Evolutionary conservation across 2,329 filamentous ascomycete genomes (phyloP), one percentile per base, ranked within the genome.

Genomic region (Macroventuria anomochaeta): DNA sequence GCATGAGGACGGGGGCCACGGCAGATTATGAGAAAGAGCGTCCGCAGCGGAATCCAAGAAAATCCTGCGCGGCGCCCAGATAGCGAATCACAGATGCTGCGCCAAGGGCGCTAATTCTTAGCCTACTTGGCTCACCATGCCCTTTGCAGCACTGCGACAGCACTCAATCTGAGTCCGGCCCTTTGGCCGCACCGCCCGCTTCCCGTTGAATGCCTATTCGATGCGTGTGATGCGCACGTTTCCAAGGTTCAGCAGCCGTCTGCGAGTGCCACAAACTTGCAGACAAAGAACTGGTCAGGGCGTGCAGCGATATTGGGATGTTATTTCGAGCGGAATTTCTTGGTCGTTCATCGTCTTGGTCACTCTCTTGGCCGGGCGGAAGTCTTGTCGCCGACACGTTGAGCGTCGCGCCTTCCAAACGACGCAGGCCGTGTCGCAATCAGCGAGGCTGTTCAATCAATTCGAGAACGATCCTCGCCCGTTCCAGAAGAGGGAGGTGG

Each of bases 1-100:
- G 41, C 48, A 47, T 32, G 12, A 46, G 33, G 49, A 41, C 29
- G 41, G 49, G 49, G 49, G 47, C 47, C 41, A 46, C 49, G 42
- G 42, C 49, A 46, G 42, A 37, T 55, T 49, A 55, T 49, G 46
- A 54, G 51, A 53, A 46, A 53, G 41, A 28, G 34, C 36, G 42
- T 33, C 40, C 40, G 39, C 31, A 43, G 39, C 47, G 39, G 47
- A 51, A 51, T 38, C 47, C 47, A 51, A 46, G 42, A 53, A 53
- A 46, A 46, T 23, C 40, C 23, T 39, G 41, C 37, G 13, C 8
- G 31, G 29, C 31, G 29, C 32, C 25, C 18, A 36, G 41, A 21
- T 28, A 17, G 38, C 46, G 32, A 37, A 46, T 37, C 23, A 29
- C 5, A n/a, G 18, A 3, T 25, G 3, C 12, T 13, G 42, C 17